Evolutionary conservation across 495 filamentous ascomycete genomes (phyloP), one percentile per base, ranked within the genome.

Genomic region (Aspergillus asperescens): DNA sequence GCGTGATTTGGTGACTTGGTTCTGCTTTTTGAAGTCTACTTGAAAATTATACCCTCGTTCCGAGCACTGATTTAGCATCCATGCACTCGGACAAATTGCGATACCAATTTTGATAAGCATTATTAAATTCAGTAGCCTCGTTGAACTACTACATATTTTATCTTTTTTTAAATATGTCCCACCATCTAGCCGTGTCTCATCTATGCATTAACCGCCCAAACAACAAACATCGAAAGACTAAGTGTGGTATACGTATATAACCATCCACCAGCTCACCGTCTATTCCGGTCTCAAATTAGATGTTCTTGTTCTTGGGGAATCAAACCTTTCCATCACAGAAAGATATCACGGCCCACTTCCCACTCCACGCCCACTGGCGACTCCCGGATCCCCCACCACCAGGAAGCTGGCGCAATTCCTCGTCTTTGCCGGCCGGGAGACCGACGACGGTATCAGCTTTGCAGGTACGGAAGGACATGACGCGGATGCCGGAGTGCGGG

Each of bases 391-490:
- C 82, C 6, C 79, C 85, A 7, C 85, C 89, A 12, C 76, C 82
- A 38, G 88, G 83, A 58, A 66, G 77, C 5, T 74, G 72, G 55
- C 79, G 81, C 39, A 98, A 69, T 65, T 80, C 77, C 71, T 95
- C 91, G 65, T 98, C 92, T 59, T 80, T 71, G 5, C 90, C 91
- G 5, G 81, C 72, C 16, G 78, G 77, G n/a, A 96, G 75, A 0
- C 89, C 91, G n/a, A 95, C 91, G 1, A 96, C 88, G 15, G 89
- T 85, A 67, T 98, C 93, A 2, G 91, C 92, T 70, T 97, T 97
- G 73, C 91, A 95, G 1, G 93, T 97, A 35, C 94, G 81, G 59
- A 98, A 79, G 6, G 91, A 84, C 48, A 98, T 74, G 0, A 88
- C 76, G 49, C 93, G 89, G 34, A 97, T 65, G 1, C 88, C 89